A percentile compares a stretch with the other conserved stretches of the same genome.
Evolutionary conservation across 805 yeast species (phyloP).

Genomic region (Saturnispora sanitii): DNA sequence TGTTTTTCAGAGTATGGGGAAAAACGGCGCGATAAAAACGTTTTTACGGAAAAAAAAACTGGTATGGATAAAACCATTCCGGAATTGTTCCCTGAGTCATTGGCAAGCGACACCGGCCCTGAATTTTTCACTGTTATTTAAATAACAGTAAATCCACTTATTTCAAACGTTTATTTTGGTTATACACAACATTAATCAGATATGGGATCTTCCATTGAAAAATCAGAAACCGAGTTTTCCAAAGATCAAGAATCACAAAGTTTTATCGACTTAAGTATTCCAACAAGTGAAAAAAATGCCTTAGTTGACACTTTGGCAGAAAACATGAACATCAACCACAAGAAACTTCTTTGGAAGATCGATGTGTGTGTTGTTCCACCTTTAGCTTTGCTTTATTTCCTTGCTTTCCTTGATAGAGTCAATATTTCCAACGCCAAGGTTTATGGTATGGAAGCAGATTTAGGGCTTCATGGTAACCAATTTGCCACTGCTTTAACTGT

Average conservation of each 20-base stretch:
- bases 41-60: no score
- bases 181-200: background rate
- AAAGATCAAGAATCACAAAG: conserved; percentile 3
- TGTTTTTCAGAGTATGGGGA: no score
- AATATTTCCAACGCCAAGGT: conserved; percentile 74
- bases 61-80: no score
- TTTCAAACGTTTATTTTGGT: background rate
- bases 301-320: conserved; percentile 30
- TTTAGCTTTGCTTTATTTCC: conserved; percentile 62
- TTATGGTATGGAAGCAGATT: conserved; percentile 52
- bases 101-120: background rate
- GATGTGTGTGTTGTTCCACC: conserved; percentile 67
- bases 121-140: background rate
- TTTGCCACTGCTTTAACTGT: conserved; percentile 57
- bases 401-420: conserved; percentile 73
- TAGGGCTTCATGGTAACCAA: conserved; percentile 47
- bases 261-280: background rate
- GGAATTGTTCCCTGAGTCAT: background rate
- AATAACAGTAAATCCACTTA: background rate
- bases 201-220: conserved; percentile 6
- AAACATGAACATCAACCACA: conserved; percentile 42
- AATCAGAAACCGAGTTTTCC: background rate
- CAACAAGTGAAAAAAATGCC: conserved; percentile 11
- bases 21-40: no score
- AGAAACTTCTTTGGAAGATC: conserved; percentile 49